Evolutionary conservation across 1,284 basidiomycete species (phyloP).

Genomic region (Tetrapyrgos nigripes): DNA sequence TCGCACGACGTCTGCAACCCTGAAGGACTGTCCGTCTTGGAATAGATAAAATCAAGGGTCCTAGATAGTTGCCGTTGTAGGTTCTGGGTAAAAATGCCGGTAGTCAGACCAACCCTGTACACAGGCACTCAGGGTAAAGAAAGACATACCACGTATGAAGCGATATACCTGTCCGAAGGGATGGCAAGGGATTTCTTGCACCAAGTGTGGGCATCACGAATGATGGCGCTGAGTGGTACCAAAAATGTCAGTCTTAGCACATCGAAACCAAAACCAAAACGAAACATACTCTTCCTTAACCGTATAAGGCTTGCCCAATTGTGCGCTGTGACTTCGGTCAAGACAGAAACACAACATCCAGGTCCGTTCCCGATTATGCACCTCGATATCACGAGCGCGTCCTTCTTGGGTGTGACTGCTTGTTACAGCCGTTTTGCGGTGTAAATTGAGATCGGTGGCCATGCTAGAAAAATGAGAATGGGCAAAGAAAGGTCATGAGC

Average conservation of each 20-base stretch:
- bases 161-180: slow-evolving; percentile 68
- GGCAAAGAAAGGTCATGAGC: slow-evolving; percentile 16
- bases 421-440: slow-evolving; percentile 81
- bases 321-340: slow-evolving; percentile 90
- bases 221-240: slow-evolving; percentile 70
- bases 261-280: background rate
- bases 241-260: background rate
- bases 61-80: slow-evolving; percentile 89
- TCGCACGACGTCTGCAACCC: slow-evolving; percentile 90
- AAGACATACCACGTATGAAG: slow-evolving; percentile 70
- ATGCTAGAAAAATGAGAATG: slow-evolving; percentile 58
- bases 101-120: slow-evolving; percentile 3
- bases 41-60: slow-evolving; percentile 90
- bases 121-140: slow-evolving; percentile 6
- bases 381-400: slow-evolving; percentile 76
- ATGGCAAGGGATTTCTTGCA: slow-evolving; percentile 66
- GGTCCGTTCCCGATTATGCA: slow-evolving; percentile 92
- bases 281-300: slow-evolving; percentile 83
- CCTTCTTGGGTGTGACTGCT: slow-evolving; percentile 80
- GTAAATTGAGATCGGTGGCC: slow-evolving; percentile 95
- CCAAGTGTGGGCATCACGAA: slow-evolving; percentile 84
- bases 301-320: slow-evolving; percentile 91
- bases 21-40: slow-evolving; percentile 80
- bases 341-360: slow-evolving; percentile 94
- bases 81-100: slow-evolving; percentile 56